Conservation (phyloP, 1,284 basidiomycete species). For the Irpex lacteus region DNA sequence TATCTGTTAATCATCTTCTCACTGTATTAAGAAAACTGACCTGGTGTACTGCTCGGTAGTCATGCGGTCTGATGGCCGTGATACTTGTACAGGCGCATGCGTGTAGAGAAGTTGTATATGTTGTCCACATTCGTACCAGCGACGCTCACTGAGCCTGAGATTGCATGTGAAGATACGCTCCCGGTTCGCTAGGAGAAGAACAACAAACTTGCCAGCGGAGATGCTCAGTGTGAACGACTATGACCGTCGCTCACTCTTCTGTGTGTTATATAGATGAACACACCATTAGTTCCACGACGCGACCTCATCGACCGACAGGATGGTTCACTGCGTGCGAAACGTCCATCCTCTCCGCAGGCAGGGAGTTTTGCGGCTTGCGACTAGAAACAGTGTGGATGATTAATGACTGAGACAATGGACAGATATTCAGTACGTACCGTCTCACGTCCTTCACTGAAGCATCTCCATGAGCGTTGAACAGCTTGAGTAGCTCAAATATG, state of each 20-base stretch:
- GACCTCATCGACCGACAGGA: not conserved
- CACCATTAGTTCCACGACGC: too few species aligned
- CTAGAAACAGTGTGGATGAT: not conserved
- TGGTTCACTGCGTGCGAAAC: not conserved
- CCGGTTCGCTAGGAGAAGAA: not conserved
- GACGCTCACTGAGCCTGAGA: not conserved
- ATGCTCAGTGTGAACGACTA: not conserved
- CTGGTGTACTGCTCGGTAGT: not conserved
- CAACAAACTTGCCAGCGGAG: not conserved
- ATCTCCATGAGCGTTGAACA: too few species aligned
- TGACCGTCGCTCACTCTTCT: not conserved
- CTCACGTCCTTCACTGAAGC: too few species aligned
- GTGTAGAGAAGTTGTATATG: not conserved
- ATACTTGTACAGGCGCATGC: not conserved
- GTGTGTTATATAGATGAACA: not conserved
- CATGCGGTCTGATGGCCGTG: not conserved
- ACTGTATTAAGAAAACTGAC: not conserved
- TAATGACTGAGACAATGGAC: not conserved
- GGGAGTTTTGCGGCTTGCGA: not conserved
- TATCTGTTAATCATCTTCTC: not conserved
- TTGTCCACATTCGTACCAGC: not conserved
- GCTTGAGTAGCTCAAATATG: too few species aligned
- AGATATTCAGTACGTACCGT: too few species aligned
- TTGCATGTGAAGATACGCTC: not conserved
- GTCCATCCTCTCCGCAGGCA: not conserved